Percentiles rank a stretch among this genome's conserved stretches.
Conservation (phyloP, 2,329 filamentous ascomycete genomes). For the Botryosphaeria dothidea region DNA sequence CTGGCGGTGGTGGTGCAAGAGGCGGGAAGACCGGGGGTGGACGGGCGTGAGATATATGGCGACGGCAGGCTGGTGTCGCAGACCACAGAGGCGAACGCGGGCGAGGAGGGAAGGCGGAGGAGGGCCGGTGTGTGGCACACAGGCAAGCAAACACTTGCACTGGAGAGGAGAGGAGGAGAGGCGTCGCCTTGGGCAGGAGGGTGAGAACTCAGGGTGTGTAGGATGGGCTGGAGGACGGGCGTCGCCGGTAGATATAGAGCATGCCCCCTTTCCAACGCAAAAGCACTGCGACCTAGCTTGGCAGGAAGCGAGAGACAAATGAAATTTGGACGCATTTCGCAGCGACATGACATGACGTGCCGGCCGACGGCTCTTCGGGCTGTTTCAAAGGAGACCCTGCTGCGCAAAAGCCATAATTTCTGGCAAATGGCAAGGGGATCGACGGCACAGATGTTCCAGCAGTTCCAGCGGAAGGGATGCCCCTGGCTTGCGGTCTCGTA, state of each 20-base stretch:
- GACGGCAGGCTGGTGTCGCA: conserved; percentile 11
- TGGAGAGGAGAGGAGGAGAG: conserved; percentile 2
- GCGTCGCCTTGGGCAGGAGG: conserved; percentile 3
- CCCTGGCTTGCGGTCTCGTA: conserved; percentile 19
- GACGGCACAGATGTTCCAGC: conserved; percentile 21
- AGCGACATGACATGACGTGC: conserved; percentile 39
- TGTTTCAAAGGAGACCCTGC: conserved; percentile 34
- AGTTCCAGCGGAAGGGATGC: conserved; percentile 20
- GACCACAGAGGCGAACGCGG: conserved; percentile 11
- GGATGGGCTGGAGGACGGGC: conserved; percentile 28
- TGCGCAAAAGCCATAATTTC: conserved; percentile 21
- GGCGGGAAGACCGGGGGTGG: background rate
- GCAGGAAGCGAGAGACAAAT: conserved; percentile 40
- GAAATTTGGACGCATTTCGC: conserved; percentile 40
- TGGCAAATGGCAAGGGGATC: conserved; percentile 20
- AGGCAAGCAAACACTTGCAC: conserved; percentile 11
- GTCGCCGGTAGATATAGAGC: conserved; percentile 23
- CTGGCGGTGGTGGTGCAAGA: background rate
- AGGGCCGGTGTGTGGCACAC: background rate
- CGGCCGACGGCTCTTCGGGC: conserved; percentile 39
- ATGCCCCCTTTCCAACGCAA: conserved; percentile 26
- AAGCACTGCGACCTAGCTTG: conserved; percentile 29
- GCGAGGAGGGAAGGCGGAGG: background rate
- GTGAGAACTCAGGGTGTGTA: background rate
- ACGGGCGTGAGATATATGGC: background rate